These are phyloP conservation scores for Falciphora oryzae DNA, from an alignment of 2,329 filamentous ascomycete species.

Conservation along the genomic window DNA sequence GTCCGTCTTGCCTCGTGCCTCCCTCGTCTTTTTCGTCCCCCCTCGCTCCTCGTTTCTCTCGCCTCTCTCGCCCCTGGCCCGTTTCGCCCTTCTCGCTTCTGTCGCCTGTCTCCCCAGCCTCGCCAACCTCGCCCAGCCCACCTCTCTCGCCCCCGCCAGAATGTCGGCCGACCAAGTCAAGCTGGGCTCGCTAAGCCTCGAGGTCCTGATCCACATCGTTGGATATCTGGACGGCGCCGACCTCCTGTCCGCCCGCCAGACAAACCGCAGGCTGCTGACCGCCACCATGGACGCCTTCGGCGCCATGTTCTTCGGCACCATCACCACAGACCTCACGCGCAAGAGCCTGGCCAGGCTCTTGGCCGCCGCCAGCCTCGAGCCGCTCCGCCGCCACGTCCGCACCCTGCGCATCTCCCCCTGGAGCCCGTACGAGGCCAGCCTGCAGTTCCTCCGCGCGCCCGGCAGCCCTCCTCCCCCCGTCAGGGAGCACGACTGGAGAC, in stretches of 20 bases:
- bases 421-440: background rate
- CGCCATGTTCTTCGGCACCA: background rate
- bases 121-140: no score
- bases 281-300: background rate
- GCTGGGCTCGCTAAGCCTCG: no score
- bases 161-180: no score
- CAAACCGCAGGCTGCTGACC: background rate
- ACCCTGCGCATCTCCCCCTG: background rate
- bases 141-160: no score
- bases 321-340: background rate
- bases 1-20: no score
- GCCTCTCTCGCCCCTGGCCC: no score
- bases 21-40: no score
- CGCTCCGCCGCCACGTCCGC: background rate
- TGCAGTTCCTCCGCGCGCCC: background rate
- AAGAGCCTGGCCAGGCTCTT: background rate
- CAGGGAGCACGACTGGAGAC: no score
- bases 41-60: no score
- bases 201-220: background rate
- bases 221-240: background rate
- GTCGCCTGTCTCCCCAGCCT: no score
- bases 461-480: no score
- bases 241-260: background rate
- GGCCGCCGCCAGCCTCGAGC: background rate
- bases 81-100: no score